Evolutionary conservation across 768 basidiomycete species (phyloP), one percentile per base, ranked within the genome.

Genomic region (Termitomyces sp.): DNA sequence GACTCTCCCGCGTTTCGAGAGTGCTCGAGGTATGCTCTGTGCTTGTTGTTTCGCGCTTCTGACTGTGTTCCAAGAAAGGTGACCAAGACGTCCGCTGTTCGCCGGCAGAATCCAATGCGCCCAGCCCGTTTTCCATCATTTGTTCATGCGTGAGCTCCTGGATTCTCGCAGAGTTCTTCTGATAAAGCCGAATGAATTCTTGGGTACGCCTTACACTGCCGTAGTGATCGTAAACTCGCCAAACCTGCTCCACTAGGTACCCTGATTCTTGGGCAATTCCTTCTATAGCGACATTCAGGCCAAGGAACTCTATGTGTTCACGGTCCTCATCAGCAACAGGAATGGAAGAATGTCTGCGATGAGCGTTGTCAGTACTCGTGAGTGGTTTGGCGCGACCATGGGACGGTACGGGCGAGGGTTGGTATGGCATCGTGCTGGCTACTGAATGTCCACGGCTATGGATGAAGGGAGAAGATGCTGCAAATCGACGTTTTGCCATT

Each of bases 251-350:
- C 45, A 74, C 64, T 13, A 65, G 67, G 57, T 79, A 78, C 16
- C 77, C 76, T 42, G 82, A 78, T 33, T 79, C 78, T 20, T 68
- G 62, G 0, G 78, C 73, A 69, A 85, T 79, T 56, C 65, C 66
- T 10, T 68, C 62, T 2, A 83, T 55, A 16, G 68, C 65, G n/a
- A 58, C 55, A 20, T 62, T 53, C 16, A 68, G 59, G 1, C 69
- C 72, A 22, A 69, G 57, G 47, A 54, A 54, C 44, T 68, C 62
- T 18, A 66, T 57, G 26, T 48, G 59, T 22, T 59, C 58, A 39
- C 61, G 57, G 48, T 67, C 66, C 18, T 60, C 60, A 6, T 60
- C 63, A n/a, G 66, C 63, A 31, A 59, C 56, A 15, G 57, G 29
- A 16, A 64, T 51, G 5, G 63, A 60, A 42, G 58, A 50, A 34